phyloP scores from a whole-genome alignment of 2,329 filamentous ascomycete species.

The Colletotrichum eremochloae region DNA sequence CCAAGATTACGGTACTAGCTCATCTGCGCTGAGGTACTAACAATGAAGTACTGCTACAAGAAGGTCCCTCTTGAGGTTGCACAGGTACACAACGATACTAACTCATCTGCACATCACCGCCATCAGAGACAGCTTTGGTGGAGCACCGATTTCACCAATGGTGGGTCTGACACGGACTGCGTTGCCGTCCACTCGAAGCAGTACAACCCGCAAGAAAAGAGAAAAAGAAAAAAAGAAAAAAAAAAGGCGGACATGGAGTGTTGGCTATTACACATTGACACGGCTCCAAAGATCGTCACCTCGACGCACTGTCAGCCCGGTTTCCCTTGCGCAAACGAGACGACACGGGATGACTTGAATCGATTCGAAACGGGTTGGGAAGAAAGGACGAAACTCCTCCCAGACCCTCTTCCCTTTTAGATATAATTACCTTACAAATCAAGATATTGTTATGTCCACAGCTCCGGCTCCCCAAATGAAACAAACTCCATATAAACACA shows the following conservation, averaged over 20 bases:
- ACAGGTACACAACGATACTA: too few relatives aligned
- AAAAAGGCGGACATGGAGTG: too few relatives aligned
- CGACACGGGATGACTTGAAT: conserved; percentile 26
- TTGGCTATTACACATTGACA: neutral
- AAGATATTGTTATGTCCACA: neutral
- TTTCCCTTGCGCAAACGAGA: conserved; percentile 15
- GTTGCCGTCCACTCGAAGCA: neutral
- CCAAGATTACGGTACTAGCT: conserved; percentile 19
- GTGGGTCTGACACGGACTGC: neutral
- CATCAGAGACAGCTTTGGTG: conserved; percentile 20
- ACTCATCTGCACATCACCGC: conserved; percentile 1
- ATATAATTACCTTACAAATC: conserved; percentile 8
- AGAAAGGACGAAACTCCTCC: neutral
- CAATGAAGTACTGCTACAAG: too few relatives aligned
- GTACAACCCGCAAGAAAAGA: too few relatives aligned
- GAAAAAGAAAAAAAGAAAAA: too few relatives aligned
- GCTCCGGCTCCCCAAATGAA: neutral
- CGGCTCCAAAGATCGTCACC: conserved; percentile 21
- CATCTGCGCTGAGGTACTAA: too few relatives aligned
- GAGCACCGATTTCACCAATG: conserved; percentile 19
- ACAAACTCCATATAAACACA: too few relatives aligned
- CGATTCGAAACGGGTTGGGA: conserved; percentile 31
- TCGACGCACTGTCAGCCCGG: neutral
- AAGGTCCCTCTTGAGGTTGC: too few relatives aligned
- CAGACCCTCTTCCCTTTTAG: conserved; percentile 5